A percentile compares a stretch with the other conserved stretches of the same genome.
These are phyloP conservation scores for Coemansia pectinata DNA, from an alignment of 192 early-diverging fungal species.

Conservation along the genomic window DNA sequence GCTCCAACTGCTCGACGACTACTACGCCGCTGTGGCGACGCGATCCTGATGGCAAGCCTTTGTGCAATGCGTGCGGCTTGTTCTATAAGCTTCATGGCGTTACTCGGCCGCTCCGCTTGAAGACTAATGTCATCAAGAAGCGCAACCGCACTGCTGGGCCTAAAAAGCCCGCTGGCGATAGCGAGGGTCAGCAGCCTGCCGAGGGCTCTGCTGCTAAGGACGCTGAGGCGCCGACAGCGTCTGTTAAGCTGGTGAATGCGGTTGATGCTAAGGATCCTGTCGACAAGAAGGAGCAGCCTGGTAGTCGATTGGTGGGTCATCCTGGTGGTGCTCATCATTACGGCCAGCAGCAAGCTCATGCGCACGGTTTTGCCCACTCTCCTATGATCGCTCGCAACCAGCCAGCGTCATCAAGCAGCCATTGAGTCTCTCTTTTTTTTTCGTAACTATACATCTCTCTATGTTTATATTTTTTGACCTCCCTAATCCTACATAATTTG, in stretches of 20 bases:
- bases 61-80: conserved; percentile 98
- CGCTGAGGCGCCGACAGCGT: background rate
- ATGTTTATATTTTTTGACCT: background rate
- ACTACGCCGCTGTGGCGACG: conserved; percentile 96
- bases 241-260: background rate
- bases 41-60: conserved; percentile 81
- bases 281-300: background rate
- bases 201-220: background rate
- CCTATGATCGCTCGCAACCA: background rate
- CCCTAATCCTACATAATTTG: background rate
- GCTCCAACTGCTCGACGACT: conserved; percentile 83
- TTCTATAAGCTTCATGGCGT: conserved; percentile 96
- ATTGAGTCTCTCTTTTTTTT: background rate
- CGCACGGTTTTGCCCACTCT: background rate
- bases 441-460: background rate
- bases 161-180: conserved; percentile 20
- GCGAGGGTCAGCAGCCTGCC: background rate
- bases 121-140: conserved; percentile 94
- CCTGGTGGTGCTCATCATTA: background rate
- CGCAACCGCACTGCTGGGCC: conserved; percentile 70
- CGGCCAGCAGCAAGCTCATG: background rate
- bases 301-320: background rate
- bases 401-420: background rate
- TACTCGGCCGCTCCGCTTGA: conserved; percentile 87
- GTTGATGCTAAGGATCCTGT: background rate